Percentiles rank a stretch among this genome's conserved stretches.
phyloP scores from a whole-genome alignment of 805 yeast species.

The Clavispora vitiphila region DNA sequence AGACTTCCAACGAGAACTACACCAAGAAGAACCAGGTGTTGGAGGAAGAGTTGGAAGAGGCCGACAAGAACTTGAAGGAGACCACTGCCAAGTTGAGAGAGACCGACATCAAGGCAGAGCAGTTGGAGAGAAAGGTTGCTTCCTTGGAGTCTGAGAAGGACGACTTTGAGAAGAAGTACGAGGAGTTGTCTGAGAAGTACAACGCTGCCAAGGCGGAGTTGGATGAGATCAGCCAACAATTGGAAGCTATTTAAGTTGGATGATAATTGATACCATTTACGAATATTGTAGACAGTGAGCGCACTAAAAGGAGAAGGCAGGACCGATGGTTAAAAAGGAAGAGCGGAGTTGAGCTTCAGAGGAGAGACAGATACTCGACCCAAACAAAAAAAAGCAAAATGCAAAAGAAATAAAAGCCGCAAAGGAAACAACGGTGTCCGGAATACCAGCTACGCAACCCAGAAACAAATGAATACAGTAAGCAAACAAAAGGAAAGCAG shows the following conservation, averaged over 20 bases:
- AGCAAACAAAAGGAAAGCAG: too few species aligned
- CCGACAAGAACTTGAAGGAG: conserved; percentile 87
- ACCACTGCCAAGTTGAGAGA: conserved; percentile 92
- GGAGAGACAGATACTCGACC: too few species aligned
- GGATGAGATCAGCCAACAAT: conserved; percentile 94
- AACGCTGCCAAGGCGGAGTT: conserved; percentile 83
- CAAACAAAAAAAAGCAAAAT: too few species aligned
- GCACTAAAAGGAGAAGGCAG: too few species aligned
- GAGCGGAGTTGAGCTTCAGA: too few species aligned
- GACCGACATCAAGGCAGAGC: conserved; percentile 93
- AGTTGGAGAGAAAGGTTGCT: conserved; percentile 87
- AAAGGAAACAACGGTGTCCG: too few species aligned
- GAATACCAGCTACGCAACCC: too few species aligned
- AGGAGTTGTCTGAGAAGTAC: conserved; percentile 80
- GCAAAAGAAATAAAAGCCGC: too few species aligned
- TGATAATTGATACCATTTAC: conserved; percentile 1
- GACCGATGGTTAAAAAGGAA: not conserved
- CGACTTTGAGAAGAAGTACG: conserved; percentile 78
- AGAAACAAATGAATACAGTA: too few species aligned
- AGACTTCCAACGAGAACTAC: conserved; percentile 85
- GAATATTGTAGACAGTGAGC: not conserved
- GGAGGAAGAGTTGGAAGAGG: conserved; percentile 87
- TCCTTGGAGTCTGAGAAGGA: conserved; percentile 91
- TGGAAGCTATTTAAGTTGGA: conserved; percentile 58
- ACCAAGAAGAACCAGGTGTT: conserved; percentile 83